Conservation (phyloP, 164 flowering plant genomes). For the Vitis vinifera region ASM3070453v1 NC_081811.1:22727501-22728000, state of each 20-base stretch:
- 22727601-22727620: conserved; percentile 7
- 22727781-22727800: too few relatives aligned
- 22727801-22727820: too few relatives aligned
- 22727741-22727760: conserved; percentile 4
- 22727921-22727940: too few relatives aligned
- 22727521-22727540: too few relatives aligned
- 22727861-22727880: conserved; percentile 4
- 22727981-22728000: not conserved
- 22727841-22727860: not conserved
- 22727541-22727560: too few relatives aligned
- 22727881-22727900: not conserved
- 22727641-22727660: too few relatives aligned
- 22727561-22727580: too few relatives aligned
- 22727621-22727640: not conserved
- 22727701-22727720: not conserved
- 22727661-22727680: conserved; percentile 4
- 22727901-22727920: conserved; percentile 3
- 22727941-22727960: too few relatives aligned
- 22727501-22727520: too few relatives aligned
- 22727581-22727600: not conserved
- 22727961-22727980: too few relatives aligned
- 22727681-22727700: not conserved
- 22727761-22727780: too few relatives aligned
- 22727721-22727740: conserved; percentile 5
- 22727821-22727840: too few relatives aligned